phyloP scores from a whole-genome alignment of 345 rosid genomes.

The Ceriops zippeliana region DNA sequence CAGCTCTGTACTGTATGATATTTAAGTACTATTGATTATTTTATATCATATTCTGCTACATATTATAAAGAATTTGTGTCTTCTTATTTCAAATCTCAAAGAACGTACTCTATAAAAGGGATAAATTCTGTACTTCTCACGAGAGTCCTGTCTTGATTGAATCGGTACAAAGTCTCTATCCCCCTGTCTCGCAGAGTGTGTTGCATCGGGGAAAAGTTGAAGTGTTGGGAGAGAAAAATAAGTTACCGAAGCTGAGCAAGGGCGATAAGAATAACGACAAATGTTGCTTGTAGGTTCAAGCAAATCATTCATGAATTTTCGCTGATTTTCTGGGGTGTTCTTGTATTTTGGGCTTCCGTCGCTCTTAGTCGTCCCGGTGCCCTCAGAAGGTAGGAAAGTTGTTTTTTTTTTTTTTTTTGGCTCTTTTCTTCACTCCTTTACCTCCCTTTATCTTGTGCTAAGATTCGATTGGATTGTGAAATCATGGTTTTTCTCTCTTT shows the following conservation, averaged over 20 bases:
- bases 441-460: slow-evolving; percentile 9
- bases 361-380: not conserved
- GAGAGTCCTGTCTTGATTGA: slow-evolving; percentile 47
- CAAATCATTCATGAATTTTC: slow-evolving; percentile 15
- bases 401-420: not conserved
- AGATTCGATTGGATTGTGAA: slow-evolving; percentile 26
- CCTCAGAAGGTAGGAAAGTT: slow-evolving; percentile 24
- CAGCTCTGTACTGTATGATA: no score
- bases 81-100: not conserved
- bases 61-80: not conserved
- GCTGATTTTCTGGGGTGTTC: slow-evolving; percentile 24
- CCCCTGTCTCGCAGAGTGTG: slow-evolving; percentile 16
- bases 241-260: slow-evolving; percentile 1
- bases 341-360: not conserved
- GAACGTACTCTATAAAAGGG: slow-evolving; percentile 2
- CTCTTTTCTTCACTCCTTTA: not conserved
- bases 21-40: no score
- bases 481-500: slow-evolving; percentile 4
- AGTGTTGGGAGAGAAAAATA: not conserved
- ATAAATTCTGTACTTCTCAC: slow-evolving; percentile 28
- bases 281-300: not conserved
- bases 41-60: not conserved
- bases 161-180: slow-evolving; percentile 42
- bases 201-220: not conserved
- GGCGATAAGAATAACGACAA: not conserved